Evolutionary conservation across 192 early-diverging fungal genomes (phyloP).

Genomic region (Backusella luteola): DNA sequence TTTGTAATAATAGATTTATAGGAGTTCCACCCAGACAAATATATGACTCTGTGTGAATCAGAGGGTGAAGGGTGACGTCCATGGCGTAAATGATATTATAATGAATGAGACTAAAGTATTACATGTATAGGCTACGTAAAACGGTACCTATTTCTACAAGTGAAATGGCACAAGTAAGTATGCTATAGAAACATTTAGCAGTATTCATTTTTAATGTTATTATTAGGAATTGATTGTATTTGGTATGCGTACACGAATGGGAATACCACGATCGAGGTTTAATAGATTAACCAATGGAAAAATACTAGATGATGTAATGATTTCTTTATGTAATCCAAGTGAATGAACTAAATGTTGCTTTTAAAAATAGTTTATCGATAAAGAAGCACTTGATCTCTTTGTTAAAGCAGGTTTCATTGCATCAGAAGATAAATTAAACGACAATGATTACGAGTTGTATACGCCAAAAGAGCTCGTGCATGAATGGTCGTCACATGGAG

Average conservation of each 20-base stretch:
- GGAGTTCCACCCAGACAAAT: constrained; percentile 53
- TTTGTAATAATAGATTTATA: not conserved
- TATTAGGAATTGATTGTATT: constrained; percentile 47
- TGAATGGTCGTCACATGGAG: constrained; percentile 9
- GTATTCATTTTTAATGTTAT: not conserved
- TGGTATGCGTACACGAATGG: constrained; percentile 47
- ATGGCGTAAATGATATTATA: not conserved
- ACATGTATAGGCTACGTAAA: constrained; percentile 11
- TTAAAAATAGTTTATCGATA: constrained; percentile 10
- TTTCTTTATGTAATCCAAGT: not conserved
- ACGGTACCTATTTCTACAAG: constrained; percentile 8
- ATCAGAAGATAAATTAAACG: constrained; percentile 3
- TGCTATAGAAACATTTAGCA: not conserved
- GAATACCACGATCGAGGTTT: constrained; percentile 38
- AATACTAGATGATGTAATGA: constrained; percentile 40
- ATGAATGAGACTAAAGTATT: not conserved
- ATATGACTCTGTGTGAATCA: constrained; percentile 46
- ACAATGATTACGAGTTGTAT: constrained; percentile 13
- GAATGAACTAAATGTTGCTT: not conserved
- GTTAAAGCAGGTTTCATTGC: constrained; percentile 22
- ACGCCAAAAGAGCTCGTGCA: constrained; percentile 12
- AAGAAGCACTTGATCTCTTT: constrained; percentile 11
- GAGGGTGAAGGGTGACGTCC: constrained; percentile 43
- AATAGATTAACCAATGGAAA: constrained; percentile 21
- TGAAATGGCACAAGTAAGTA: constrained; percentile 27